phyloP scores from a whole-genome alignment of 2,329 filamentous ascomycete species.

The Trichoderma guizhouense region DNA sequence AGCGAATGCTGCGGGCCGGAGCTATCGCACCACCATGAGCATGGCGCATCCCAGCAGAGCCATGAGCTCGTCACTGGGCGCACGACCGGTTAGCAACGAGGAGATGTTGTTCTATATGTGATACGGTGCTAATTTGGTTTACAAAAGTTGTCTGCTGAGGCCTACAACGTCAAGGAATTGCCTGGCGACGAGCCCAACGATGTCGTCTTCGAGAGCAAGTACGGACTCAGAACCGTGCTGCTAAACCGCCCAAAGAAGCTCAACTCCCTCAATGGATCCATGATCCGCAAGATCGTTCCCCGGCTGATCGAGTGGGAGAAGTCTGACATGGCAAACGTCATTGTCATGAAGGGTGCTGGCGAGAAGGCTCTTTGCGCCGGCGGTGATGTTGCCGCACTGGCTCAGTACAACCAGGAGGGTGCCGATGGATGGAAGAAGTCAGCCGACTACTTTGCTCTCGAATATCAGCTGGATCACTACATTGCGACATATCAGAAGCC shows the following conservation, averaged over 20 bases:
- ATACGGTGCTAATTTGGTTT: constrained; percentile 4
- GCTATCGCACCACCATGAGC: constrained; percentile 41
- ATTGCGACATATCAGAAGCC: constrained; percentile 94
- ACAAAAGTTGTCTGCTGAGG: constrained; percentile 35
- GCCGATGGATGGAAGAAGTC: constrained; percentile 70
- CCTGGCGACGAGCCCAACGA: constrained; percentile 76
- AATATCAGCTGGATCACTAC: constrained; percentile 94
- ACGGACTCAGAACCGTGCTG: constrained; percentile 86
- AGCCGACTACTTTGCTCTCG: constrained; percentile 82
- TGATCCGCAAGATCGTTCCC: constrained; percentile 91
- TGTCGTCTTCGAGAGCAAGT: constrained; percentile 85
- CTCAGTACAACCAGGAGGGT: constrained; percentile 66
- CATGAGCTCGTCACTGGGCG: constrained; percentile 53
- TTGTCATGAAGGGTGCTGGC: constrained; percentile 89
- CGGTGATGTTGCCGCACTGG: constrained; percentile 82
- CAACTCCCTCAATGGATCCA: constrained; percentile 89
- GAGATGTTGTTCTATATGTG: not conserved
- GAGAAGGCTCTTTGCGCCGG: constrained; percentile 86
- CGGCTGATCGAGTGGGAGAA: constrained; percentile 90
- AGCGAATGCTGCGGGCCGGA: constrained; percentile 42
- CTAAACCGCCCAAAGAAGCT: constrained; percentile 90
- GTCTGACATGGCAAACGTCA: constrained; percentile 87
- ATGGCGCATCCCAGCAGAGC: constrained; percentile 85
- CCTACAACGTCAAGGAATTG: constrained; percentile 49
- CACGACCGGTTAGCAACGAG: constrained; percentile 24